These are phyloP conservation scores for Tolypocladium cylindrosporum DNA, from an alignment of 2,329 filamentous ascomycete genomes.

Conservation along the genomic window DNA sequence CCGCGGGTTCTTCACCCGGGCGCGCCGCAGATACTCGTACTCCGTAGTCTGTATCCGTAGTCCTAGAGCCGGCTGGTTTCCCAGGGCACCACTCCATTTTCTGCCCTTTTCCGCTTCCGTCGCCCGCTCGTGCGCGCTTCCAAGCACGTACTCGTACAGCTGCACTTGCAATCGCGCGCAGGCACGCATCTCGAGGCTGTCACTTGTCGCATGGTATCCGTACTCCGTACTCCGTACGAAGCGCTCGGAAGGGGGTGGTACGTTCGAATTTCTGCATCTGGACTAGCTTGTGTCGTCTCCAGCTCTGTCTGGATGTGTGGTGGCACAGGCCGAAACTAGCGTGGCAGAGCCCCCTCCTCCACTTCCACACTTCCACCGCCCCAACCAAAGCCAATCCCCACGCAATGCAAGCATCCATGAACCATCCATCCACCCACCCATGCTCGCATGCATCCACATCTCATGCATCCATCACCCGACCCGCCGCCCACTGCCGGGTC, in stretches of 20 bases:
- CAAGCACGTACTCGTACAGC: too few species aligned
- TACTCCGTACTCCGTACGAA: too few species aligned
- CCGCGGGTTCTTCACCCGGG: not conserved
- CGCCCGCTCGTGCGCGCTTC: not conserved
- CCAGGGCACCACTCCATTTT: too few species aligned
- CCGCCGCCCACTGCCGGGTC: not conserved
- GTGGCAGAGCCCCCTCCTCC: not conserved
- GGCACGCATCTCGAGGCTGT: not conserved
- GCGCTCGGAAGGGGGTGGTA: not conserved
- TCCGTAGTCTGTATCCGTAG: too few species aligned
- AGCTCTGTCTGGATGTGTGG: not conserved
- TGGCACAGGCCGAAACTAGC: not conserved
- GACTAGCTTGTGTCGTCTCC: not conserved
- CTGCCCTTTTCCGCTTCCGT: not conserved
- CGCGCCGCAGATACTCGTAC: not conserved
- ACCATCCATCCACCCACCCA: not conserved
- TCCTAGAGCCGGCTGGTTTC: not conserved
- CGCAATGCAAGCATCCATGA: not conserved
- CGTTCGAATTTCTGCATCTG: not conserved
- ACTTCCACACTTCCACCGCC: not conserved
- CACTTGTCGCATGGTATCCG: not conserved
- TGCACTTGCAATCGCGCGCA: too few species aligned
- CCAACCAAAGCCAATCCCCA: not conserved
- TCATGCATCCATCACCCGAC: not conserved
- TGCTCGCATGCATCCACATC: not conserved